Percentiles rank a stretch among this genome's conserved stretches.
phyloP scores from a whole-genome alignment of 1,284 basidiomycete genomes.

The Neolentinus lepideus region DNA sequence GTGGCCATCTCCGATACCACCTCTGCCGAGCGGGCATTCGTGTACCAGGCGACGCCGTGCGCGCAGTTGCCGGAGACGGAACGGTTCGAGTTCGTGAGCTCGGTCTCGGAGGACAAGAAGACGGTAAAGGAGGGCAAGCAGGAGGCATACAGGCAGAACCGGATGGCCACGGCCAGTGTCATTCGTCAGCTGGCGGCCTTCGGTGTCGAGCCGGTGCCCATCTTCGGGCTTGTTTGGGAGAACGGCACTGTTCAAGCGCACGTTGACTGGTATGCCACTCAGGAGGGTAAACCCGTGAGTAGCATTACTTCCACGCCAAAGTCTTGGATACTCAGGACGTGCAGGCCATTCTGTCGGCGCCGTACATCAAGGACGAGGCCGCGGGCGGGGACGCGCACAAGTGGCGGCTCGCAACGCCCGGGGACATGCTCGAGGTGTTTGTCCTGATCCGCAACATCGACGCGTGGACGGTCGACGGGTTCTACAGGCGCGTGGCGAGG shows the following conservation, averaged over 20 bases:
- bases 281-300: slow-evolving; percentile 18
- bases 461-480: slow-evolving; percentile 37
- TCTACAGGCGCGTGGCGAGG: slow-evolving; percentile 28
- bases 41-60: slow-evolving; percentile 45
- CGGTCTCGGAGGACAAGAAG: slow-evolving; percentile 56
- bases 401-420: slow-evolving; percentile 38
- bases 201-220: slow-evolving; percentile 31
- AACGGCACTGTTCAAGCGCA: slow-evolving; percentile 45
- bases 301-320: neutral
- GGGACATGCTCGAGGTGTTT: slow-evolving; percentile 41
- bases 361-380: slow-evolving; percentile 25
- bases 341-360: slow-evolving; percentile 42
- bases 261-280: slow-evolving; percentile 41
- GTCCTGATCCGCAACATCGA: slow-evolving; percentile 50
- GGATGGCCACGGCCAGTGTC: slow-evolving; percentile 44
- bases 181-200: slow-evolving; percentile 44
- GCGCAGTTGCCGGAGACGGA: slow-evolving; percentile 33
- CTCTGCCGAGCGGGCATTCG: slow-evolving; percentile 37
- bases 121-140: slow-evolving; percentile 37
- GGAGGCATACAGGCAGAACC: slow-evolving; percentile 51
- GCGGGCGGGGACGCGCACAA: slow-evolving; percentile 26
- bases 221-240: slow-evolving; percentile 50
- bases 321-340: neutral
- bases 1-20: slow-evolving; percentile 22
- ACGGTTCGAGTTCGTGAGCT: slow-evolving; percentile 45